phyloP scores from a whole-genome alignment of 345 rosid genomes.

The Ceriops decandra region DNA sequence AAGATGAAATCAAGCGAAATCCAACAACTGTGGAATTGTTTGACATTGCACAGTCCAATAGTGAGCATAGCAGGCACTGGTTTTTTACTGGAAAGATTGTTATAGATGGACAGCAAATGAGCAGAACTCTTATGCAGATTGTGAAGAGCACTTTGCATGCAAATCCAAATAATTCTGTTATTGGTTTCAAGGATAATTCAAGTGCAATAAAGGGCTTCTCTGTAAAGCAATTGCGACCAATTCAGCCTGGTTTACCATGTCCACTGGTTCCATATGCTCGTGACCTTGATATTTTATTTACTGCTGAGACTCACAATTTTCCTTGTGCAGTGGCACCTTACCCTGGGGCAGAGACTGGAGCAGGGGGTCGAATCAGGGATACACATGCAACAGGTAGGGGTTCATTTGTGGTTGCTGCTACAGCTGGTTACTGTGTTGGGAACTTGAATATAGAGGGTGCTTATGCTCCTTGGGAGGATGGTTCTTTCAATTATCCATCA shows the following conservation, averaged over 20 bases:
- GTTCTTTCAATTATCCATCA: slow-evolving; percentile 64
- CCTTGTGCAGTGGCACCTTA: slow-evolving; percentile 99
- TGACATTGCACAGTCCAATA: slow-evolving; percentile 93
- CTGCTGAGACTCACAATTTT: slow-evolving; percentile 96
- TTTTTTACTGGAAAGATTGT: slow-evolving; percentile 85
- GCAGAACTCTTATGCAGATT: slow-evolving; percentile 84
- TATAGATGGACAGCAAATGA: slow-evolving; percentile 78
- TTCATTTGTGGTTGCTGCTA: slow-evolving; percentile 76
- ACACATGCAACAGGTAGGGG: slow-evolving; percentile 98
- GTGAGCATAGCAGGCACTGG: slow-evolving; percentile 96
- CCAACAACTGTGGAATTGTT: slow-evolving; percentile 89
- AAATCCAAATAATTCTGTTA: slow-evolving; percentile 78
- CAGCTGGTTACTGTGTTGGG: slow-evolving; percentile 90
- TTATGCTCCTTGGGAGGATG: slow-evolving; percentile 90
- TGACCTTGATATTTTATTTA: slow-evolving; percentile 78
- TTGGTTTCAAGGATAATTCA: slow-evolving; percentile 90
- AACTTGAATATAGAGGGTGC: slow-evolving; percentile 76
- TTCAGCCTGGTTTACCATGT: slow-evolving; percentile 64
- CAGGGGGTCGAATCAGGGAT: slow-evolving; percentile 95
- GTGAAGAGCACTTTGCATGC: slow-evolving; percentile 87
- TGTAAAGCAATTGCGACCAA: slow-evolving; percentile 63
- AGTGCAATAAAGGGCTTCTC: slow-evolving; percentile 89
- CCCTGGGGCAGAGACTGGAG: slow-evolving; percentile 98
- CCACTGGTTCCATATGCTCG: slow-evolving; percentile 41
- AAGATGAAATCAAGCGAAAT: slow-evolving; percentile 67